Base-by-base conservation (phyloP, 116 monocot species). In the Iris pallida region DNA sequence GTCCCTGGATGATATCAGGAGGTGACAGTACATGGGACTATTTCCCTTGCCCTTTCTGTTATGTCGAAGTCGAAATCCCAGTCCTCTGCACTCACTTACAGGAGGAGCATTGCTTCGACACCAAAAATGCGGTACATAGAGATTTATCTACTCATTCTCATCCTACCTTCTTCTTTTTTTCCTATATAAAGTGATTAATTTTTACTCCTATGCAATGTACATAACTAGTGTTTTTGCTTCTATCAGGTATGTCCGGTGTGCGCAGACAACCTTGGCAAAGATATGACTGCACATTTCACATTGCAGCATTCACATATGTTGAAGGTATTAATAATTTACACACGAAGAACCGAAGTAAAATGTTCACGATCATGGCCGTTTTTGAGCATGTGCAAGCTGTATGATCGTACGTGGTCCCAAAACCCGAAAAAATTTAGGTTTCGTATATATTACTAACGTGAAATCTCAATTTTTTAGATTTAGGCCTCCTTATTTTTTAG, bases 161-260 rank as follows among this genome's bases (percentile, higher is more conserved):
- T 30, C 30, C 30, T 30, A 30, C 30, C n/a, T n/a, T n/a, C n/a
- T n/a, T n/a, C n/a, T n/a, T n/a, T n/a, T n/a, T 30, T 30, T 30
- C 3, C 30, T 30, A 30, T 30, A 30, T 30, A 30, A 30, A 30
- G 30, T 30, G 3, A 30, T 30, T 30, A 3, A 30, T 30, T 30
- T 30, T 30, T 30, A 30, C 30, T 30, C 30, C 3, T 30, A 30
- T 30, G 30, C 3, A 30, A 30, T 30, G 30, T 30, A 30, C 30
- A 30, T 30, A 30, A 30, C 30, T 30, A 30, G 30, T 0, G 30
- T 30, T 30, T 30, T 30, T 30, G 30, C 30, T 30, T 30, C 30
- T 3, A 30, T 64, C 65, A 82, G 82, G 82, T 82, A 57, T 82
- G 82, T 66, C 82, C 82, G 3, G 6, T 82, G 16, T 82, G 82